phyloP scores from a whole-genome alignment of 2,329 filamentous ascomycete species.

The Phyllosticta citribraziliensis region DNA sequence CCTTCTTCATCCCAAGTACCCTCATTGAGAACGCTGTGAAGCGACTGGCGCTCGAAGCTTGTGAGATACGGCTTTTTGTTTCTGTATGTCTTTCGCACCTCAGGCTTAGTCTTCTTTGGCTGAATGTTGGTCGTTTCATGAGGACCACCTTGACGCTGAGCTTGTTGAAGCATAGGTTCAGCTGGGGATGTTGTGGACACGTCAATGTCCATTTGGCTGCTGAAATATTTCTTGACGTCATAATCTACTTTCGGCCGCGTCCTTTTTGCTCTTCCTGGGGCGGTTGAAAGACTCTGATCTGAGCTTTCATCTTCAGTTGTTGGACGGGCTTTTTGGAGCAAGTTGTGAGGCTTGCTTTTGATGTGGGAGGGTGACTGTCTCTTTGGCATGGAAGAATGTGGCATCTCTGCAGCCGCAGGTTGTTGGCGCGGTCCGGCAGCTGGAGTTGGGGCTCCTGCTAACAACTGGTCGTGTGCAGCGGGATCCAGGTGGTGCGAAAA shows the following conservation, averaged over 20 bases:
- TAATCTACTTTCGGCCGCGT: background rate
- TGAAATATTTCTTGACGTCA: background rate
- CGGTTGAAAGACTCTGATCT: background rate
- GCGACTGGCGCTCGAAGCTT: slow-evolving; percentile 14
- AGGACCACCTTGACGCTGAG: too few relatives aligned
- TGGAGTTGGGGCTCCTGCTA: background rate
- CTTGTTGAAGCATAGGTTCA: too few relatives aligned
- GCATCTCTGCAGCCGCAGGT: background rate
- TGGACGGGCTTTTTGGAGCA: background rate
- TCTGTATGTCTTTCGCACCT: background rate
- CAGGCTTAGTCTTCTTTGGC: background rate
- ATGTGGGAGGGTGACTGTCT: background rate
- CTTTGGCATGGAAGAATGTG: background rate
- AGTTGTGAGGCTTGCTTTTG: too few relatives aligned
- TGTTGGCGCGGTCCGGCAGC: background rate
- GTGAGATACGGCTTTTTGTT: slow-evolving; percentile 17
- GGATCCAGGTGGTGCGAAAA: background rate
- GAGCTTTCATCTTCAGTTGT: background rate
- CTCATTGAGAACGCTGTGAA: slow-evolving; percentile 12
- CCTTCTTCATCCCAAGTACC: slow-evolving; percentile 19
- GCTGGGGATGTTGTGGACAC: too few relatives aligned
- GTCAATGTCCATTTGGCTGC: background rate
- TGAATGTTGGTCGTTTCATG: background rate
- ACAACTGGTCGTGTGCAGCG: background rate
- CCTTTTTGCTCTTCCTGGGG: background rate